Percentiles rank a stretch among this genome's conserved stretches.
These are phyloP conservation scores for Cyberlindnera veronae DNA, from an alignment of 805 yeast genomes.

Conservation along the genomic window DNA sequence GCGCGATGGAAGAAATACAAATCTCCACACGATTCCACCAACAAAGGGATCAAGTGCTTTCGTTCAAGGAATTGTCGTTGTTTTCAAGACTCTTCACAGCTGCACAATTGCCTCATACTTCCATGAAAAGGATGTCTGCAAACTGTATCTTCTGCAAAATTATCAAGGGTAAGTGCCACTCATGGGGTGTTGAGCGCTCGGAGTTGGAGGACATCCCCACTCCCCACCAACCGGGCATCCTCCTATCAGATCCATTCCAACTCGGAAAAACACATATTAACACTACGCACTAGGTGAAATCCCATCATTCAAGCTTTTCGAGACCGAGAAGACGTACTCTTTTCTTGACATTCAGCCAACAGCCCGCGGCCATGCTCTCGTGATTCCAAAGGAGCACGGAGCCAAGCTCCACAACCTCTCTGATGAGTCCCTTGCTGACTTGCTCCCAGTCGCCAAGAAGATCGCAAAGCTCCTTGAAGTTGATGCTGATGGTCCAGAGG, in stretches of 20 bases:
- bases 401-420: constrained; percentile 90
- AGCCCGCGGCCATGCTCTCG: constrained; percentile 80
- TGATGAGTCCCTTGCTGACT: constrained; percentile 82
- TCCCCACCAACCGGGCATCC: no score
- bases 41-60: no score
- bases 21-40: no score
- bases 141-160: constrained; percentile 91
- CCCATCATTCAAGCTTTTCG: constrained; percentile 87
- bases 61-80: no score
- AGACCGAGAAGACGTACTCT: constrained; percentile 76
- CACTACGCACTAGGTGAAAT: constrained; percentile 64
- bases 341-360: constrained; percentile 94
- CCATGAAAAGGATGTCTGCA: constrained; percentile 35
- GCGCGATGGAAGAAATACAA: no score
- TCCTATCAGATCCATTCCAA: no score
- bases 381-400: constrained; percentile 93
- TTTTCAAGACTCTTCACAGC: no score
- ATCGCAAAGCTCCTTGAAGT: constrained; percentile 70
- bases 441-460: constrained; percentile 85
- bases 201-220: no score
- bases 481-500: constrained; percentile 58
- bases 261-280: no score
- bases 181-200: no score
- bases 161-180: constrained; percentile 71
- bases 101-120: no score